Base-by-base conservation (phyloP, 495 filamentous ascomycete species). In the Hapsidospora chrysogenum region DNA sequence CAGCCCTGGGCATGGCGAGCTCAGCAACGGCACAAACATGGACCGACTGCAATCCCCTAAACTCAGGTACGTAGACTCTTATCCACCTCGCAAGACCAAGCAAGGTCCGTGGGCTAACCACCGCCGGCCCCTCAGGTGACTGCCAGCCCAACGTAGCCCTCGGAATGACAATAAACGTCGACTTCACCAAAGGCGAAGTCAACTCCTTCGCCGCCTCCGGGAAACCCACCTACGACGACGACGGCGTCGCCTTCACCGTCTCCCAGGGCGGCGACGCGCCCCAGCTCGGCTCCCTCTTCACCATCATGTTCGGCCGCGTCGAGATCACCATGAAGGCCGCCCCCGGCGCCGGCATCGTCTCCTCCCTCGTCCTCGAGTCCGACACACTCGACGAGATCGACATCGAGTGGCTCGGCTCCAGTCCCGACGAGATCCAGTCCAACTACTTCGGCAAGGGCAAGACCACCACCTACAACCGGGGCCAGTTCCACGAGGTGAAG, bases 371-470 rank as follows among this genome's bases (percentile, higher is more conserved):
- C 9, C 58, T 97, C 37, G 73, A 89, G 53, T 94, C 86, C 8
- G 87, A 92, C 53, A 72, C 76, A 41, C 70, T 93, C 9, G 89
- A 97, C 54, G 89, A 97, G 57, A 84, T 97, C 47, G 89, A 95
- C 53, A 84, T 84, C 68, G 79, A 85, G 49, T 85, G 78, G 78
- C 55, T 84, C 10, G 78, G 78, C 25, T 64, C 65, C 29, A 65
- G 76, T 45, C 56, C 61, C 36, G 65, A 46, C 33, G 53, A 75
- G 35, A 79, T 92, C 10, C 81, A 94, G 57, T 79, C 73, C 50
- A 94, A 97, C 60, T 97, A 85, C 62, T 97, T 87, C 50, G 79
- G 82, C 51, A 92, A 94, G 60, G 89, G 87, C 10, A 74, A 81
- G 35, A 80, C 77, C 1, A 59, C 56, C 9, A 64, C 68, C 8